Percentiles rank a stretch among this genome's conserved stretches.
These are phyloP conservation scores for Candida odintsovae DNA, from an alignment of 805 yeast species.

Conservation along the genomic window DNA sequence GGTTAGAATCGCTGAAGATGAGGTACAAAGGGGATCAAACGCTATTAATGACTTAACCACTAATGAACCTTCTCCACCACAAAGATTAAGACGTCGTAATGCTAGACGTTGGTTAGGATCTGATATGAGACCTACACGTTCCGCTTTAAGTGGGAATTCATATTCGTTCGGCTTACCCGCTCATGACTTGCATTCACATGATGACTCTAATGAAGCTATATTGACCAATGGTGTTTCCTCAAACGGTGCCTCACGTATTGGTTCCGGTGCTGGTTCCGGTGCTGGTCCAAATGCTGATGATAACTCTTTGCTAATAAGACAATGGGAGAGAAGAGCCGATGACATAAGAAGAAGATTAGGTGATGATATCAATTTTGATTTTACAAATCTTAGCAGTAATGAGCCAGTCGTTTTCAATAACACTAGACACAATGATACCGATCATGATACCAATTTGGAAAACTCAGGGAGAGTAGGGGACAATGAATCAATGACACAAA, in stretches of 20 bases:
- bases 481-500: neutral
- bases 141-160: neutral
- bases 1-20: neutral
- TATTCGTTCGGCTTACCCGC: neutral
- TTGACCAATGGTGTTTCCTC: neutral
- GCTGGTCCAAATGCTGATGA: neutral
- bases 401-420: neutral
- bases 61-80: neutral
- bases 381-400: neutral
- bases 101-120: slow-evolving; percentile 7
- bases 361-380: neutral
- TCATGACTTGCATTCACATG: neutral
- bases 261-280: neutral
- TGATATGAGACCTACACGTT: neutral
- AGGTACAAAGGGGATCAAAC: neutral
- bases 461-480: neutral
- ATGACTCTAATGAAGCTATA: neutral
- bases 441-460: no score
- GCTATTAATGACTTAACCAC: neutral
- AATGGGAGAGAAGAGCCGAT: slow-evolving; percentile 1
- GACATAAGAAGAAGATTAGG: neutral
- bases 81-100: slow-evolving; percentile 8
- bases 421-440: neutral
- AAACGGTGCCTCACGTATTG: neutral
- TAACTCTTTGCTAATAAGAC: neutral